phyloP scores from a whole-genome alignment of 75 land plant species.

The Pinus albicaulis region DNA sequence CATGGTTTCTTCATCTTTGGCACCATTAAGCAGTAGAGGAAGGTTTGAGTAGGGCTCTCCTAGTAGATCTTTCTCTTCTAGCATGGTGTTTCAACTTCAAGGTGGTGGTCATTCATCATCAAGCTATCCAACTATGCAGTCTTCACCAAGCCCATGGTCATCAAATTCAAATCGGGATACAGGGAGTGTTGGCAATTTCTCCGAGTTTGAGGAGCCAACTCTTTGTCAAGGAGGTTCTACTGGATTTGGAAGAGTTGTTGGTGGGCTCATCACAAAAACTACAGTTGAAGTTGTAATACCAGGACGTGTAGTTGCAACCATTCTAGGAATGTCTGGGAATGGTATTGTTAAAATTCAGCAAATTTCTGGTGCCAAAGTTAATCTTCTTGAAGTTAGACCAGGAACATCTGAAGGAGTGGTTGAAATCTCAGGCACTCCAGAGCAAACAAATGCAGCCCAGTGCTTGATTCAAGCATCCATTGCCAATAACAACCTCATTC shows the following conservation, averaged over 20 bases:
- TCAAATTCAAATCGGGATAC: background rate
- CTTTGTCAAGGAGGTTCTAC: too few relatives aligned
- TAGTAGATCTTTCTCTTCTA: background rate
- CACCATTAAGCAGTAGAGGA: slow-evolving; percentile 3
- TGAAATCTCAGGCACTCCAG: slow-evolving; percentile 81
- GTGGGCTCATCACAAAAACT: slow-evolving; percentile 54
- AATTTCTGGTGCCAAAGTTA: slow-evolving; percentile 82
- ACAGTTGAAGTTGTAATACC: slow-evolving; percentile 78
- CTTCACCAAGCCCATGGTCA: slow-evolving; percentile 3
- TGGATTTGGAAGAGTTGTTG: background rate
- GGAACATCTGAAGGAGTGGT: slow-evolving; percentile 50
- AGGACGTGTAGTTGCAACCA: slow-evolving; percentile 41
- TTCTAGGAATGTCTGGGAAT: slow-evolving; percentile 49
- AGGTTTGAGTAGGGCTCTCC: background rate
- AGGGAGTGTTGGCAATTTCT: too few relatives aligned
- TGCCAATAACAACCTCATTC: too few relatives aligned
- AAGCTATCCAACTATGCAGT: background rate
- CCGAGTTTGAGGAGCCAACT: too few relatives aligned
- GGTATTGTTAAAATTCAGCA: slow-evolving; percentile 69
- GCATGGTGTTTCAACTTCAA: background rate
- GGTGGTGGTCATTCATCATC: background rate
- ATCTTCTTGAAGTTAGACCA: slow-evolving; percentile 47
- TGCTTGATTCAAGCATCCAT: slow-evolving; percentile 46
- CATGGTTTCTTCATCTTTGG: too few relatives aligned
- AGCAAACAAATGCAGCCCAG: slow-evolving; percentile 79